Evolutionary conservation across 768 basidiomycete species (phyloP).

Genomic region (Termitomyces sp.): DNA sequence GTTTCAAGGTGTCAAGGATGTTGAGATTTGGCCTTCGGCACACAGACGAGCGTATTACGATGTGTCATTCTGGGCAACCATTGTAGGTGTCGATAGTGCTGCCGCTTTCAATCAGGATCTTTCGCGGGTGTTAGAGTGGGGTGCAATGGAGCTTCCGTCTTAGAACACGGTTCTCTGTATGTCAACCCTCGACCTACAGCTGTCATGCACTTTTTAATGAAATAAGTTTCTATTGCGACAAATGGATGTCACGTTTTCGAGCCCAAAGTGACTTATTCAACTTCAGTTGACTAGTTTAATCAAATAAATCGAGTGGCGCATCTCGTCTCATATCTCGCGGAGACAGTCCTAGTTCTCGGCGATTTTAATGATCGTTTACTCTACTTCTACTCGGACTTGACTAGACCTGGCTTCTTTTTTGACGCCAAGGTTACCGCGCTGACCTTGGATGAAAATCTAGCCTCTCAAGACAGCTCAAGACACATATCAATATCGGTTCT

Average conservation of each 20-base stretch:
- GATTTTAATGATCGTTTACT: not conserved
- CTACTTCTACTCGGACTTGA: not conserved
- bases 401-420: not conserved
- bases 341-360: not conserved
- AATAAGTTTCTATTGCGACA: not conserved
- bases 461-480: not conserved
- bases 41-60: slow-evolving; percentile 12
- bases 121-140: slow-evolving; percentile 42
- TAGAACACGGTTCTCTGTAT: not conserved
- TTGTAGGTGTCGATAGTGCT: slow-evolving; percentile 28
- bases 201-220: not conserved
- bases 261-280: not conserved
- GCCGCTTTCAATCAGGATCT: slow-evolving; percentile 19
- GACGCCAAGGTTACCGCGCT: not conserved
- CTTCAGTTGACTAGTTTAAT: not conserved
- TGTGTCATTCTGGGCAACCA: slow-evolving; percentile 21
- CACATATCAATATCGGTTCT: not conserved
- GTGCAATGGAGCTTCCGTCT: slow-evolving; percentile 34
- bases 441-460: not conserved
- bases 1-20: slow-evolving; percentile 29
- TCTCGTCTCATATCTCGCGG: not conserved
- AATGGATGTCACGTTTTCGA: not conserved
- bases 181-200: not conserved
- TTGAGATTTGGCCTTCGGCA: slow-evolving; percentile 23
- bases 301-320: not conserved